Conservation (phyloP, 208 protist species). For the Trypanosoma caninum region DNA sequence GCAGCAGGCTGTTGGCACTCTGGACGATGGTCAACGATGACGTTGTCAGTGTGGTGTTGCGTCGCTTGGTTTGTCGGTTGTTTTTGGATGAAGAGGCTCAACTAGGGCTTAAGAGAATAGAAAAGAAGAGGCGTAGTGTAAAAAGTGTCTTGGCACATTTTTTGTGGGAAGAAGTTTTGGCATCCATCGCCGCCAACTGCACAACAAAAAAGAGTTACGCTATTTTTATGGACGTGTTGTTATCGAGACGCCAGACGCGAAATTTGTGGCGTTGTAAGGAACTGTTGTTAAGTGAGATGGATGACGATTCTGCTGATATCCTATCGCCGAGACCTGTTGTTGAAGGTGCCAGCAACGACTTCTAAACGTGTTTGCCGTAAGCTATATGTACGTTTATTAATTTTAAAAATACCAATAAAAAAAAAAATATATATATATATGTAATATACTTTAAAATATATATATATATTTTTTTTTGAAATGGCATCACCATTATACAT, state of each 20-base stretch:
- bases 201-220: slow-evolving; percentile 31
- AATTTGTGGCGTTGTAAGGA: slow-evolving; percentile 1
- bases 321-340: background rate
- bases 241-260: slow-evolving; percentile 4
- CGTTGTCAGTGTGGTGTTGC: slow-evolving; percentile 26
- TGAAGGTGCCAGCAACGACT: background rate
- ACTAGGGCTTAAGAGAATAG: background rate
- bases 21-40: slow-evolving; percentile 42
- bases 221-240: slow-evolving; percentile 28
- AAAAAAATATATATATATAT: slow-evolving; percentile 5
- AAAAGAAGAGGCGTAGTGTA: background rate
- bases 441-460: background rate
- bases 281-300: slow-evolving; percentile 24
- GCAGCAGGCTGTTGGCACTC: slow-evolving; percentile 57
- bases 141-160: slow-evolving; percentile 17
- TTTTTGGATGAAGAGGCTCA: slow-evolving; percentile 34
- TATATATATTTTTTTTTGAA: background rate
- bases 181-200: slow-evolving; percentile 63
- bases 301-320: slow-evolving; percentile 5
- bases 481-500: too few species aligned
- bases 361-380: background rate
- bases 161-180: slow-evolving; percentile 48
- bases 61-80: slow-evolving; percentile 29
- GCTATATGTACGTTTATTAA: background rate
- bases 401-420: background rate